These are phyloP conservation scores for Hortiboletus rubellus DNA, from an alignment of 1,284 basidiomycete species.

Conservation along the genomic window DNA sequence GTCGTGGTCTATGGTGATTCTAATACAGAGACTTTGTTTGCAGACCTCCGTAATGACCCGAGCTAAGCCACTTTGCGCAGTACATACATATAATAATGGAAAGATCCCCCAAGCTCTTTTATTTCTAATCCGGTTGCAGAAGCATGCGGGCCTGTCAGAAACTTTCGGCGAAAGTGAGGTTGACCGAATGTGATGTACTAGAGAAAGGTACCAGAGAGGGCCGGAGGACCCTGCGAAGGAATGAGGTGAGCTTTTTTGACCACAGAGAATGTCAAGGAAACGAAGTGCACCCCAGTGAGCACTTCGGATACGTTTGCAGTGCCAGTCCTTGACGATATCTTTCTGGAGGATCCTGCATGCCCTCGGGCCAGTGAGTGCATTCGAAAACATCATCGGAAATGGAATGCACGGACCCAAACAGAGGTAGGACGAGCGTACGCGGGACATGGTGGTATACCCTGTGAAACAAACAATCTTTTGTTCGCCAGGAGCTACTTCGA, in stretches of 20 bases:
- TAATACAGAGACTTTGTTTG: neutral
- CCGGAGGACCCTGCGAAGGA: conserved; percentile 58
- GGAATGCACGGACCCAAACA: too few relatives aligned
- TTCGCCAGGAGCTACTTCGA: conserved; percentile 96
- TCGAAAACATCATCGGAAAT: too few relatives aligned
- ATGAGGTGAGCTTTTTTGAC: neutral
- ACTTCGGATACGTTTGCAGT: too few relatives aligned
- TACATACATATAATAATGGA: conserved; percentile 85
- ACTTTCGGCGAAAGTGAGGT: conserved; percentile 84
- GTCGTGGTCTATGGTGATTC: neutral
- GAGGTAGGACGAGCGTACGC: conserved; percentile 63
- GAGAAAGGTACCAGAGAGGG: conserved; percentile 63
- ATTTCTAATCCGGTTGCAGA: conserved; percentile 61
- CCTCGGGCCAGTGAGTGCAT: too few relatives aligned
- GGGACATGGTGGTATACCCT: conserved; percentile 78
- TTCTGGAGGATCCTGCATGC: too few relatives aligned
- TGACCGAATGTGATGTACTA: conserved; percentile 86
- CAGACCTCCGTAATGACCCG: neutral
- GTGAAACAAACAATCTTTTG: conserved; percentile 76
- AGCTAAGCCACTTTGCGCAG: conserved; percentile 33
- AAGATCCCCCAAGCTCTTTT: conserved; percentile 70
- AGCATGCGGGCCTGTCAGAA: conserved; percentile 45
- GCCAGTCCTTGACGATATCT: too few relatives aligned
- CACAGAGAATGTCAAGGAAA: neutral
- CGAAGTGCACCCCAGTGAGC: too few relatives aligned